phyloP scores from a whole-genome alignment of 331 rosid species.

The Acacia concinna region DNA sequence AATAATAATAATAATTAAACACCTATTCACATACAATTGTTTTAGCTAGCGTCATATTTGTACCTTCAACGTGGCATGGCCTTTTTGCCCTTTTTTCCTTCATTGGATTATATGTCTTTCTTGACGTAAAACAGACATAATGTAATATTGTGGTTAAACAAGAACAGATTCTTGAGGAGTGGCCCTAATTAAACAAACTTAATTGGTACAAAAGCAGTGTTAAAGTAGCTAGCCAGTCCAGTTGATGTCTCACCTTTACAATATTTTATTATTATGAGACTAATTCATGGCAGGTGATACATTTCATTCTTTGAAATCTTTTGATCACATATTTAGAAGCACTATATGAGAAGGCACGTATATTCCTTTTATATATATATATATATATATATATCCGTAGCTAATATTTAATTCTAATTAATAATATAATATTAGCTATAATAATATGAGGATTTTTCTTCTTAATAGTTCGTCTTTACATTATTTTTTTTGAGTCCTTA shows the following conservation, averaged over 20 bases:
- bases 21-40: not conserved
- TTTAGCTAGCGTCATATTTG: not conserved
- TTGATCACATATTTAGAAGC: not conserved
- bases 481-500: too few species aligned
- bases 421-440: not conserved
- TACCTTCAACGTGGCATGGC: not conserved
- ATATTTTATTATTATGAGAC: not conserved
- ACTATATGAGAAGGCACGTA: not conserved
- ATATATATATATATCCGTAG: not conserved
- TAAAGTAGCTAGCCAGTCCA: not conserved
- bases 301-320: not conserved
- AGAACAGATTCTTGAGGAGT: conserved; percentile 16
- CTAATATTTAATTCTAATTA: not conserved
- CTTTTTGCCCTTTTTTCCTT: not conserved
- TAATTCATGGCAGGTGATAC: not conserved
- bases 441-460: not conserved
- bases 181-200: not conserved
- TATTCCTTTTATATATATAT: not conserved
- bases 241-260: not conserved
- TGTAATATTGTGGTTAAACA: not conserved
- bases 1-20: not conserved
- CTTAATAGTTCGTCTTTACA: not conserved
- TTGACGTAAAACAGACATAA: not conserved
- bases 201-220: not conserved
- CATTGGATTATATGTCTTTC: not conserved